Conservation (phyloP, 805 yeast species). For the Zygosaccharomyces lentus region DNA sequence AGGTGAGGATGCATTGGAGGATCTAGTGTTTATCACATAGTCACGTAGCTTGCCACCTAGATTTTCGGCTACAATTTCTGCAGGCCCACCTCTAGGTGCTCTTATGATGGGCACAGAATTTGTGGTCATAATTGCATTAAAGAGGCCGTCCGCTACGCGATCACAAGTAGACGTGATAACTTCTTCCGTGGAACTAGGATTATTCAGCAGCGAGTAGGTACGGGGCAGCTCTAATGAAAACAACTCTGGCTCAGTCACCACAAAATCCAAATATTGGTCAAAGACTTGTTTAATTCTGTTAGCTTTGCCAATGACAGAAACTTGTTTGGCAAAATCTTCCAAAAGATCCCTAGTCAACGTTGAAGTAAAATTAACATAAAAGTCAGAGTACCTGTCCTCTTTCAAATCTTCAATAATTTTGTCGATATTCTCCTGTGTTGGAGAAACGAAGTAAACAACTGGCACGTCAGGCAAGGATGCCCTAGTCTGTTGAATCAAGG, state of each 20-base stretch:
- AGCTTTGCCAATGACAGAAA: constrained; percentile 67
- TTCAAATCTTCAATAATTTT: constrained; percentile 68
- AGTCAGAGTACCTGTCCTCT: constrained; percentile 69
- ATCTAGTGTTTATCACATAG: constrained; percentile 64
- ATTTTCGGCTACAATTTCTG: constrained; percentile 86
- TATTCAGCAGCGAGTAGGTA: constrained; percentile 65
- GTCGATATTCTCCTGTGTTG: constrained; percentile 71
- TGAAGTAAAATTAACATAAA: constrained; percentile 82
- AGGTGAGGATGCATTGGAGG: constrained; percentile 24
- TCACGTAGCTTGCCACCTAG: constrained; percentile 82
- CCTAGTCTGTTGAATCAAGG: constrained; percentile 64
- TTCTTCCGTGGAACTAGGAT: constrained; percentile 69
- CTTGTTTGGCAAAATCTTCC: constrained; percentile 84
- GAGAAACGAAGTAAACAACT: constrained; percentile 85
- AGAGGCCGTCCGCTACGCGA: constrained; percentile 70
- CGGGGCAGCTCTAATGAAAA: constrained; percentile 69
- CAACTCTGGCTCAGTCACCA: constrained; percentile 88
- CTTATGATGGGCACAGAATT: constrained; percentile 85
- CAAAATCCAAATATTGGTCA: constrained; percentile 89
- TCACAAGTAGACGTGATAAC: constrained; percentile 66
- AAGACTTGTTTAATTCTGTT: constrained; percentile 77
- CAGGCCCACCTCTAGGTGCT: constrained; percentile 90
- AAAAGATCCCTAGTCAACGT: constrained; percentile 70
- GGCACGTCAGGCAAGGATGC: constrained; percentile 93
- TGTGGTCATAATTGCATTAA: constrained; percentile 71